Conservation (phyloP, 1,284 basidiomycete species). For the Pseudozyma tsukubaensis region DNA sequence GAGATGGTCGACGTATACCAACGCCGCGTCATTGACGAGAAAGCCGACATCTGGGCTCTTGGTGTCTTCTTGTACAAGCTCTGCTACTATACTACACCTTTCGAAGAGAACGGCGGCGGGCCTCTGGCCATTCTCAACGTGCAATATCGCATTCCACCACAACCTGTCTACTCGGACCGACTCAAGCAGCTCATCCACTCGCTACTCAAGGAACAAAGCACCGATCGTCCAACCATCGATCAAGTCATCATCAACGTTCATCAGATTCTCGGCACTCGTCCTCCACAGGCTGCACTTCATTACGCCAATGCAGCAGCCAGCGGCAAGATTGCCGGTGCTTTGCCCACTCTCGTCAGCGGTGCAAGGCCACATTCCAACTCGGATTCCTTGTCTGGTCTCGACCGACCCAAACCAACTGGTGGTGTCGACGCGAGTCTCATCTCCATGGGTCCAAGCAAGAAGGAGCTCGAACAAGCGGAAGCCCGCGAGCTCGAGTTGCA, state of each 20-base stretch:
- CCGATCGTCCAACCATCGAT: constrained; percentile 56
- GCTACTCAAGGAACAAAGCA: constrained; percentile 60
- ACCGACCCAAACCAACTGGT: constrained; percentile 13
- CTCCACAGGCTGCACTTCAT: constrained; percentile 48
- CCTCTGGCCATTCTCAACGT: constrained; percentile 95
- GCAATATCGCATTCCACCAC: constrained; percentile 78
- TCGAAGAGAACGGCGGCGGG: constrained; percentile 79
- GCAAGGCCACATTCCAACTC: constrained; percentile 1
- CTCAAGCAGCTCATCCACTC: constrained; percentile 83
- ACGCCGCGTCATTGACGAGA: constrained; percentile 85
- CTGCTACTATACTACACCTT: constrained; percentile 99
- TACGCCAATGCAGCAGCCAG: constrained; percentile 45
- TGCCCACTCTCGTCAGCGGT: constrained; percentile 36
- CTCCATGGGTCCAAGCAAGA: constrained; percentile 42
- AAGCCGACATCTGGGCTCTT: constrained; percentile 85
- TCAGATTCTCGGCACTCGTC: constrained; percentile 52
- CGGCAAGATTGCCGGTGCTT: constrained; percentile 42
- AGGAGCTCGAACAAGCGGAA: constrained; percentile 48
- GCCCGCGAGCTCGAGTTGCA: constrained; percentile 48
- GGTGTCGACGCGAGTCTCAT: constrained; percentile 47
- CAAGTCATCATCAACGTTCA: constrained; percentile 57
- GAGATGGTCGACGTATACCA: constrained; percentile 96
- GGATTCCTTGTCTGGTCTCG: background rate
- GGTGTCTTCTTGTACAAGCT: constrained; percentile 82
- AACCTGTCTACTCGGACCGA: constrained; percentile 88